phyloP scores from a whole-genome alignment of 805 yeast genomes.

The Ogataea kodamae region DNA sequence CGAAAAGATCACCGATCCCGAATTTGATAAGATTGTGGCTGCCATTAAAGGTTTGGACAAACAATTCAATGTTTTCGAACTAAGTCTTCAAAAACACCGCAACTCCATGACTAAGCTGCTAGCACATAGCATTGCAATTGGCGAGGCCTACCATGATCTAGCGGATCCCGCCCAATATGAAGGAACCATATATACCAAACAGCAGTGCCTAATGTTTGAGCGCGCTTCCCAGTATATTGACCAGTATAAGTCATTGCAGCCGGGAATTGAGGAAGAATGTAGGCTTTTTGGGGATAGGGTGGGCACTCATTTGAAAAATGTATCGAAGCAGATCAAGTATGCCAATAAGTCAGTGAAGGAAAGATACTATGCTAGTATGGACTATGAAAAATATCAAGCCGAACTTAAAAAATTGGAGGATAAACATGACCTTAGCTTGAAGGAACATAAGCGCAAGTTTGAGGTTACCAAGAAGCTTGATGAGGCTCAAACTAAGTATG shows the following conservation, averaged over 20 bases:
- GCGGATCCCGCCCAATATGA: slow-evolving; percentile 13
- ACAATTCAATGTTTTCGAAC: slow-evolving; percentile 16
- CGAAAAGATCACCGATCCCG: slow-evolving; percentile 37
- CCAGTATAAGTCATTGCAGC: slow-evolving; percentile 13
- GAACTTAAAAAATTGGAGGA: slow-evolving; percentile 21
- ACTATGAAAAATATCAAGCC: slow-evolving; percentile 19
- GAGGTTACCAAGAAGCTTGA: slow-evolving; percentile 31
- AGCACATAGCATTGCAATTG: slow-evolving; percentile 16
- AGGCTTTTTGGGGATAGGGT: slow-evolving; percentile 18
- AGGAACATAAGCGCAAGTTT: slow-evolving; percentile 35
- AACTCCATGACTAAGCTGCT: slow-evolving; percentile 15
- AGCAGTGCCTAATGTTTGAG: slow-evolving; percentile 11
- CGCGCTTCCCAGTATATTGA: slow-evolving; percentile 10
- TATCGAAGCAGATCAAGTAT: slow-evolving; percentile 17
- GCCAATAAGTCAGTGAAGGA: slow-evolving; percentile 26
- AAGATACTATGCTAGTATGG: slow-evolving; percentile 22
- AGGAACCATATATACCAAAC: slow-evolving; percentile 10
- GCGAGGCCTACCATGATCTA: slow-evolving; percentile 7
- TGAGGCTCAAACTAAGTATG: slow-evolving; percentile 36
- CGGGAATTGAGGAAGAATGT: slow-evolving; percentile 19
- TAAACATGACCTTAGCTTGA: slow-evolving; percentile 33
- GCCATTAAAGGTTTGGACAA: slow-evolving; percentile 18
- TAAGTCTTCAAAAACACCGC: slow-evolving; percentile 14
- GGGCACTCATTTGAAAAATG: slow-evolving; percentile 11
- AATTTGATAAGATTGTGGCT: slow-evolving; percentile 28